A percentile compares a stretch with the other conserved stretches of the same genome.
These are phyloP conservation scores for Mesotaenium endlicherianum DNA, from an alignment of 139 green algal species.

Conservation along the genomic window DNA sequence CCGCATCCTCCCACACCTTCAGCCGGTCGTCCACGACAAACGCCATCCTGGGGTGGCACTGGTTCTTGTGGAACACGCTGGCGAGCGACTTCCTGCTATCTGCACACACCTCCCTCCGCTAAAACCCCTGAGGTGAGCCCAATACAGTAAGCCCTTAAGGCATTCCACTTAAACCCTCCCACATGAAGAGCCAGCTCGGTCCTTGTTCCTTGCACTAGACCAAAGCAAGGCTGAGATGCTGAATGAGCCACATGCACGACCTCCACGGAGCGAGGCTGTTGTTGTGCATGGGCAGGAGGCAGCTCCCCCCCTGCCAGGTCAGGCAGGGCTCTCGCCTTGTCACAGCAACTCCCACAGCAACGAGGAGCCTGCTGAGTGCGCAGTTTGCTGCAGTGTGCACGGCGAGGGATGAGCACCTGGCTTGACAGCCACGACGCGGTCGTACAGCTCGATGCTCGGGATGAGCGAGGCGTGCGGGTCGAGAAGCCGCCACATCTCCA, in stretches of 20 bases:
- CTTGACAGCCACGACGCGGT: slow-evolving; percentile 40
- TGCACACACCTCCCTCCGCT: too few relatives aligned
- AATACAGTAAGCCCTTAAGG: too few relatives aligned
- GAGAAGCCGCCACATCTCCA: slow-evolving; percentile 55
- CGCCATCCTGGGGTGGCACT: slow-evolving; percentile 29
- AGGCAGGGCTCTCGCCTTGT: background rate
- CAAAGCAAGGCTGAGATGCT: too few relatives aligned
- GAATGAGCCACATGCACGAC: too few relatives aligned
- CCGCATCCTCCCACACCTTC: slow-evolving; percentile 53
- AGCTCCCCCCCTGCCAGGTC: background rate
- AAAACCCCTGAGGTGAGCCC: too few relatives aligned
- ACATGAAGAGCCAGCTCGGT: too few relatives aligned
- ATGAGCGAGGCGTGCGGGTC: slow-evolving; percentile 46
- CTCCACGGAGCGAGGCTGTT: too few relatives aligned
- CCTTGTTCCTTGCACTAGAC: too few relatives aligned
- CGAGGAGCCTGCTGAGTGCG: background rate
- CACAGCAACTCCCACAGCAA: background rate
- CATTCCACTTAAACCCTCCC: too few relatives aligned
- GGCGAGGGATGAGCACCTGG: background rate
- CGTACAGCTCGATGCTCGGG: background rate
- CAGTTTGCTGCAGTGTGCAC: background rate
- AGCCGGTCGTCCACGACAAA: slow-evolving; percentile 54
- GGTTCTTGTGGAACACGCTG: slow-evolving; percentile 10
- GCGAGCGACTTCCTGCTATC: slow-evolving; percentile 38
- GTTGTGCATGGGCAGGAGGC: background rate